A percentile compares a stretch with the other conserved stretches of the same genome.
phyloP scores from a whole-genome alignment of 305 asterid genomes.

The Fraxinus sp. region DNA sequence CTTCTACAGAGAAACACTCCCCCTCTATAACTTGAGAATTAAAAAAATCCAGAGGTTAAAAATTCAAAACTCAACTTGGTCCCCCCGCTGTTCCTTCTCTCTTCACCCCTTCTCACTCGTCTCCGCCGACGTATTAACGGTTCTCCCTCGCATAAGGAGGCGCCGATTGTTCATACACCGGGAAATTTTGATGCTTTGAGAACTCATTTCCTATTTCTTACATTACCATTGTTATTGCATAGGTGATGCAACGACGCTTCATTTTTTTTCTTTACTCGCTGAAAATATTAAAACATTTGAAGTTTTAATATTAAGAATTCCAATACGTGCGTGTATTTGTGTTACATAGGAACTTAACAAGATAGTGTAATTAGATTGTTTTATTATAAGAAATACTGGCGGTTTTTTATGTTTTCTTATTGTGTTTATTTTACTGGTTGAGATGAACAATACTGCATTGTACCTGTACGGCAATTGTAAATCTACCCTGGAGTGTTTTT shows the following conservation, averaged over 20 bases:
- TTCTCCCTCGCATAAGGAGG: slow-evolving; percentile 49
- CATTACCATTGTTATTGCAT: slow-evolving; percentile 7
- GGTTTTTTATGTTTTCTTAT: background rate
- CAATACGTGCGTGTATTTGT: background rate
- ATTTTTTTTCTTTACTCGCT: background rate
- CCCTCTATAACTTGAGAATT: slow-evolving; percentile 19
- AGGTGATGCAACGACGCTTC: slow-evolving; percentile 17
- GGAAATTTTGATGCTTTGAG: slow-evolving; percentile 5
- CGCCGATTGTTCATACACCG: slow-evolving; percentile 15
- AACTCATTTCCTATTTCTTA: slow-evolving; percentile 11
- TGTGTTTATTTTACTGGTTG: background rate
- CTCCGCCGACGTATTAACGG: slow-evolving; percentile 43
- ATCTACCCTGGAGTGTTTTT: slow-evolving; percentile 20
- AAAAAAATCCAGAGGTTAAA: background rate
- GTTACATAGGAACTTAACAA: background rate
- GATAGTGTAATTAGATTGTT: background rate
- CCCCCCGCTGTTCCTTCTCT: slow-evolving; percentile 18
- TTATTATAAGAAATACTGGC: background rate
- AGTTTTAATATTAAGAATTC: background rate
- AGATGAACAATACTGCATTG: background rate
- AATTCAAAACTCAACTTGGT: slow-evolving; percentile 26
- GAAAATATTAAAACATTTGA: background rate
- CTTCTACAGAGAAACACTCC: slow-evolving; percentile 19
- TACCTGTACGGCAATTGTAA: slow-evolving; percentile 13
- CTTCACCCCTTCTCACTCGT: background rate